These are phyloP conservation scores for Trametes gibbosa DNA, from an alignment of 768 basidiomycete genomes.

Conservation along the genomic window DNA sequence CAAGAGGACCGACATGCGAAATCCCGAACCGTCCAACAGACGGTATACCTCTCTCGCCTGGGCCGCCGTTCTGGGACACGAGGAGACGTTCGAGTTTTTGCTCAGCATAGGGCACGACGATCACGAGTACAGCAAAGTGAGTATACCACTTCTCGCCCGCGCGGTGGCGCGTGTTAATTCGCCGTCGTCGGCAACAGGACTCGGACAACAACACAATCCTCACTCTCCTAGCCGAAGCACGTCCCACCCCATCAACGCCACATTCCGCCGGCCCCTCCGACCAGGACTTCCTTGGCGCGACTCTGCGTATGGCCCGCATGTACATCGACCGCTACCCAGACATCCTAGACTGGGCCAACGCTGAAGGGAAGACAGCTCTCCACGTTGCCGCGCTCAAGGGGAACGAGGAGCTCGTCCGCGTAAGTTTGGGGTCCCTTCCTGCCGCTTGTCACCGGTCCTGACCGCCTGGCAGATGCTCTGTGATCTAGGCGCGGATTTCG, in stretches of 20 bases:
- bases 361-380: conserved; percentile 84
- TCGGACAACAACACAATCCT: conserved; percentile 91
- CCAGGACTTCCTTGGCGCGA: conserved; percentile 66
- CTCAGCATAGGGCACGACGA: conserved; percentile 88
- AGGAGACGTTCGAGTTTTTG: conserved; percentile 93
- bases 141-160: conserved; percentile 22
- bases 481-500: conserved; percentile 86
- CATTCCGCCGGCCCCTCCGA: conserved; percentile 47
- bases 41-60: conserved; percentile 88
- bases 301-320: conserved; percentile 80
- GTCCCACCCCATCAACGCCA: conserved; percentile 46
- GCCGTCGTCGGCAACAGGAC: conserved; percentile 52
- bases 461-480: conserved; percentile 63
- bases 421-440: conserved; percentile 38
- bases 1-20: conserved; percentile 84
- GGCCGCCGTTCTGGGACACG: conserved; percentile 84
- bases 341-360: conserved; percentile 90
- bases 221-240: conserved; percentile 86
- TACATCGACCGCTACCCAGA: conserved; percentile 87
- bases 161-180: background rate
- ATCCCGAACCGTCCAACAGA: conserved; percentile 73
- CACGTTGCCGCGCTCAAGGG: conserved; percentile 88
- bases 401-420: conserved; percentile 85
- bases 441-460: conserved; percentile 15
- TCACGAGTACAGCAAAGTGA: conserved; percentile 84